Percentiles rank a stretch among this genome's conserved stretches.
phyloP scores from a whole-genome alignment of 2,329 filamentous ascomycete species.

The Pseudopyrenochaeta lycopersici region DNA sequence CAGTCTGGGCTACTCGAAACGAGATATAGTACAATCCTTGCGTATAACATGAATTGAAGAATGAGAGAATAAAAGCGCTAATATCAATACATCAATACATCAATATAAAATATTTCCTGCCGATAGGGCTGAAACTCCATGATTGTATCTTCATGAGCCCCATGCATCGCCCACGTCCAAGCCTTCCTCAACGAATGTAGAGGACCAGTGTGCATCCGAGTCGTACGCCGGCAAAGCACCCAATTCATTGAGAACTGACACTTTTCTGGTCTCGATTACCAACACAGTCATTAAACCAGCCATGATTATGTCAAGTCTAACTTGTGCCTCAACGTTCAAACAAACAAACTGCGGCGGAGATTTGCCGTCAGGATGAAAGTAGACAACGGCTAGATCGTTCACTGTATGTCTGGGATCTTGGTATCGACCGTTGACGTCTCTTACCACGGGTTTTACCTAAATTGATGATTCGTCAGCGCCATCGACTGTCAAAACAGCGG shows the following conservation, averaged over 20 bases:
- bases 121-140: no score
- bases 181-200: not conserved
- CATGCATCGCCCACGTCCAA: no score
- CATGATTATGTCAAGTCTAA: conserved; percentile 7
- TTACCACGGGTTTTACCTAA: conserved; percentile 5
- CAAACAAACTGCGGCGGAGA: conserved; percentile 13
- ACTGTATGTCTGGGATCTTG: conserved; percentile 5
- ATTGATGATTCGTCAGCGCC: not conserved
- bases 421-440: conserved; percentile 4
- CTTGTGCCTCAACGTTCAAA: conserved; percentile 5
- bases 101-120: no score
- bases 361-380: conserved; percentile 12
- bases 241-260: conserved; percentile 4
- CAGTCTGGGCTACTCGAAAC: no score
- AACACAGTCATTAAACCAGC: conserved; percentile 10
- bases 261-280: conserved; percentile 9
- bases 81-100: no score
- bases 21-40: no score
- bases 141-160: no score
- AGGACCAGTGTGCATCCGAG: conserved; percentile 4
- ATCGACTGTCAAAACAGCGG: not conserved
- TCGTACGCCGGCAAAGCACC: conserved; percentile 9
- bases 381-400: conserved; percentile 5
- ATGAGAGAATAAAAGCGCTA: no score
- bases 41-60: no score